Evolutionary conservation across 495 filamentous ascomycete genomes (phyloP), one percentile per base, ranked within the genome.

Genomic region (Echria macrotheca): DNA sequence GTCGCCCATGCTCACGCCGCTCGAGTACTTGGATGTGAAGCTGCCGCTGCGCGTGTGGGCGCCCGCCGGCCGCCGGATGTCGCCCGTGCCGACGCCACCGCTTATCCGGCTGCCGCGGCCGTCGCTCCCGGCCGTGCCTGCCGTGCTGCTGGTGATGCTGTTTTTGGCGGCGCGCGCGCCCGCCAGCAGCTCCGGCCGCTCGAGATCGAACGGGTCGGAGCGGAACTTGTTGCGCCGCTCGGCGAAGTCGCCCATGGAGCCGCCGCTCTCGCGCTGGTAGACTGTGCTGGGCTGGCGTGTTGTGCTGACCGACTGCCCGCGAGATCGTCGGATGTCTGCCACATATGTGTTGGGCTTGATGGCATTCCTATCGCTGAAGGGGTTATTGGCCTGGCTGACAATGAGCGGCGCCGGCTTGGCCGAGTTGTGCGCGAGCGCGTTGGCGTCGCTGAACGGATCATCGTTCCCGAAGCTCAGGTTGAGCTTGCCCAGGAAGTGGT

Each of bases 151-250:
- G 22, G 38, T 56, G 38, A 47, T 53, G 38, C 22, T 53, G 41
- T 31, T 56, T 25, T 33, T 47, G 9, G 37, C 44, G 5, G 25
- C 35, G 21, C 54, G 56, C 10, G 49, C 59, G 36, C 57, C 55
- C 0, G 52, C 61, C 26, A 73, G 56, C 4, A 77, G 61, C 47
- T 75, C 73, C 11, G 78, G 77, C 21, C 71, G 65, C 42, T 84
- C 80, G 1, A 85, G 64, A 54, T 86, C 83, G 52, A 84, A 86
- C 0, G 82, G 81, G 44, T 86, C 78, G 12, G 81, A 84, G 47
- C 81, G 80, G 57, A 75, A 76, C 47, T 76, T 78, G 43, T 70
- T 71, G 49, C 70, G 62, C 8, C 64, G 57, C 5, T 59, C 62
- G 3, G 58, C 53, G 18, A 66, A 53, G 3, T 61, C 61, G 9